These are phyloP conservation scores for Biscutella laevigata DNA, from an alignment of 441 rosid genomes.

Conservation along the genomic window DNA sequence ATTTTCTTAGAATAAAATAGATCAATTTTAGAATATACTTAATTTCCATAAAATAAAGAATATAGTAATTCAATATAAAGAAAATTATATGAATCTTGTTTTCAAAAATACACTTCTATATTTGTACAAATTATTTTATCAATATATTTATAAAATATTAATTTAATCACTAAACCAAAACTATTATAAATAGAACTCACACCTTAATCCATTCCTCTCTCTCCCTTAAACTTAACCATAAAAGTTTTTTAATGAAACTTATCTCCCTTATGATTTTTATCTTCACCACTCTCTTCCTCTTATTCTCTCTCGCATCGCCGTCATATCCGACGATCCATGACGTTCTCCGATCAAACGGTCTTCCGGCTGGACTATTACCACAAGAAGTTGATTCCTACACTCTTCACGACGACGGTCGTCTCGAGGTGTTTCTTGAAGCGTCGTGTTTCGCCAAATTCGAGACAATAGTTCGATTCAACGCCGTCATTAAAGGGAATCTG, in stretches of 20 bases:
- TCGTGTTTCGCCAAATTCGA: conserved; percentile 53
- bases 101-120: too few relatives aligned
- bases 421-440: conserved; percentile 47
- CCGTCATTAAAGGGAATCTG: conserved; percentile 50
- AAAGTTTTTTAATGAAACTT: conserved; percentile 37
- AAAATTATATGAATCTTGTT: too few relatives aligned
- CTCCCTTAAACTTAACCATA: too few relatives aligned
- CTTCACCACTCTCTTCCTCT: conserved; percentile 14
- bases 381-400: conserved; percentile 48
- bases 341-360: conserved; percentile 49
- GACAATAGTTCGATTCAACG: conserved; percentile 39
- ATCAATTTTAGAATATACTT: neutral
- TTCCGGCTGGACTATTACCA: conserved; percentile 62
- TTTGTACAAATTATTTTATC: too few relatives aligned
- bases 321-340: conserved; percentile 39
- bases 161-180: conserved; percentile 13
- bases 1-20: too few relatives aligned
- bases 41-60: neutral
- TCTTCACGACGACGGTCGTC: conserved; percentile 38
- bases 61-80: neutral
- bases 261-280: conserved; percentile 14
- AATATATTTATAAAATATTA: too few relatives aligned
- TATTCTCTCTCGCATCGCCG: neutral
- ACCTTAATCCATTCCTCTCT: too few relatives aligned
- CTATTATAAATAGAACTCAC: neutral